Evolutionary conservation across 2,329 filamentous ascomycete species (phyloP).

Genomic region (Diplocarpon mali): DNA sequence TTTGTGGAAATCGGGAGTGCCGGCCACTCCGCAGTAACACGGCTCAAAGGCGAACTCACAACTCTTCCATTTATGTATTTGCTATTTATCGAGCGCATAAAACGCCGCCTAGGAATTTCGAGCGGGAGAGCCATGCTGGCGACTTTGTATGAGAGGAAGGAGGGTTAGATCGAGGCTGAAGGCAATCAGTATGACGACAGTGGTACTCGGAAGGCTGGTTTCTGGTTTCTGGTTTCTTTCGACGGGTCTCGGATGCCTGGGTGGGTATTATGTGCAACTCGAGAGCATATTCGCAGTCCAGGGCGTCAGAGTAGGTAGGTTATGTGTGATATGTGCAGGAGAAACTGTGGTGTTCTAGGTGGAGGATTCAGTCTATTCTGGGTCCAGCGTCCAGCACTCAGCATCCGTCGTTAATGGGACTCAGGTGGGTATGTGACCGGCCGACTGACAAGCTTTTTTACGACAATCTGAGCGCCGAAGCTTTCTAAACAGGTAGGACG

Average conservation of each 20-base stretch:
- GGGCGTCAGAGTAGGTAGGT: conserved; percentile 25
- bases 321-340: conserved; percentile 15
- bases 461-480: too few species aligned
- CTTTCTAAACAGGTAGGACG: too few species aligned
- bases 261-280: neutral
- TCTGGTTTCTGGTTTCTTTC: neutral
- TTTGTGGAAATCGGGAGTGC: conserved; percentile 4
- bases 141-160: neutral
- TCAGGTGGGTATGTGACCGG: too few species aligned
- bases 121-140: conserved; percentile 37
- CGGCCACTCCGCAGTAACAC: neutral
- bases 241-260: neutral
- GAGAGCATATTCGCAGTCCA: conserved; percentile 43
- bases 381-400: too few species aligned
- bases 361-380: too few species aligned
- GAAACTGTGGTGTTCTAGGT: too few species aligned
- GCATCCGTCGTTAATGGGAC: too few species aligned
- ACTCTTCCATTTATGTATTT: conserved; percentile 64
- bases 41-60: conserved; percentile 39
- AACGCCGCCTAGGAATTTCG: conserved; percentile 47
- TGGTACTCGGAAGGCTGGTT: too few species aligned
- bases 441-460: too few species aligned
- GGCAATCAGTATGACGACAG: conserved; percentile 7
- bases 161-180: conserved; percentile 2
- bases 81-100: conserved; percentile 55